Conservation (phyloP, 176 grass and related monocot genomes). For the Carex kokanica region DNA sequence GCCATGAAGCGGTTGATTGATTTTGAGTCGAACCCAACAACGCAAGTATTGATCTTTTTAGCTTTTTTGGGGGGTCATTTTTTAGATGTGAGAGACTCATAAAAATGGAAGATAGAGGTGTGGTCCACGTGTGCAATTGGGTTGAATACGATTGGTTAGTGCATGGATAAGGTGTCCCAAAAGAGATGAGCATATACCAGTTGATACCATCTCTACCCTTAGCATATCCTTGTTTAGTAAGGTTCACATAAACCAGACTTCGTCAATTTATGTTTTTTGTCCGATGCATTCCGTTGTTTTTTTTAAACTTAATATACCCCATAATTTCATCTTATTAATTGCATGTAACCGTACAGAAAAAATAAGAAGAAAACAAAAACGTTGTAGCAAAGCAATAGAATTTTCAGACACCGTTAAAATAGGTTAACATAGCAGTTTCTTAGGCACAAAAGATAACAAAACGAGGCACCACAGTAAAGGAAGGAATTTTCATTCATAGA, state of each 20-base stretch:
- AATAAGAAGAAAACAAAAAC: not conserved
- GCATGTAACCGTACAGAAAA: not conserved
- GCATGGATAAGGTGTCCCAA: conserved; percentile 42
- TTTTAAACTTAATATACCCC: not conserved
- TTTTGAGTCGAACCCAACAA: not conserved
- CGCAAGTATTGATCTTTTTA: not conserved
- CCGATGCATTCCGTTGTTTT: not conserved
- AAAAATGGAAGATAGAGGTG: conserved; percentile 33
- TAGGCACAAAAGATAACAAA: not conserved
- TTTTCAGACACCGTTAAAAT: not conserved
- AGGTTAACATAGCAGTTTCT: not conserved
- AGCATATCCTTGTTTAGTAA: not conserved
- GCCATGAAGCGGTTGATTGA: conserved; percentile 33
- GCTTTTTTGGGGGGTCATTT: not conserved
- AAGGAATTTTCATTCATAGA: not conserved
- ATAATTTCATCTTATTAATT: not conserved
- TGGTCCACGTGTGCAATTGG: conserved; percentile 24
- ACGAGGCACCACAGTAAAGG: not conserved
- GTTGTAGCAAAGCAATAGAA: not conserved
- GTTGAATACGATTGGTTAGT: conserved; percentile 44
- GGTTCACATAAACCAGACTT: no score
- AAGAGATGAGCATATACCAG: conserved; percentile 40
- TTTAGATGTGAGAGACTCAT: not conserved
- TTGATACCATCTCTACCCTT: not conserved
- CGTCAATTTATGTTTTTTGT: not conserved